A percentile compares a stretch with the other conserved stretches of the same genome.
Evolutionary conservation across 73 alveolate species (phyloP).

Genomic region (Urostyla sp.): DNA sequence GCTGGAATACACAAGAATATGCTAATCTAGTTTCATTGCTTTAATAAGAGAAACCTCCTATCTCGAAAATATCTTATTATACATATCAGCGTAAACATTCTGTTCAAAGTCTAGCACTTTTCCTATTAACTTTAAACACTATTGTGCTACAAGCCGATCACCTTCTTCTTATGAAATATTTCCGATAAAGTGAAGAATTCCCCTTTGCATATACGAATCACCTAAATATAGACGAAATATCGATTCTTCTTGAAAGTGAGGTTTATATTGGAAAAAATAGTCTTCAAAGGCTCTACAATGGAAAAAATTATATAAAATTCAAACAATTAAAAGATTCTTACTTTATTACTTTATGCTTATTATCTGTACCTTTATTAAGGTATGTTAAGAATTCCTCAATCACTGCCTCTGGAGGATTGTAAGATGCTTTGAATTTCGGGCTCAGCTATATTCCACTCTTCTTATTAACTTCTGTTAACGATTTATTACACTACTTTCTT

Average conservation of each 20-base stretch:
- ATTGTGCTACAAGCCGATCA: neutral
- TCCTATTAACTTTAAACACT: neutral
- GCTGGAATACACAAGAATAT: neutral
- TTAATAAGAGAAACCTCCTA: neutral
- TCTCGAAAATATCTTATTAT: conserved; percentile 30
- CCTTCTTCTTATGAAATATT: conserved; percentile 35
- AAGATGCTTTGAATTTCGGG: neutral
- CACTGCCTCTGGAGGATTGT: neutral
- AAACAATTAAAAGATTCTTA: neutral
- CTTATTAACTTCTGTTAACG: too few relatives aligned
- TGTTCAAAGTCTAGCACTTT: conserved; percentile 2
- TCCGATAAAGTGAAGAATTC: conserved; percentile 37
- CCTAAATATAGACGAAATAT: conserved; percentile 22
- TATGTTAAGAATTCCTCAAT: conserved; percentile 3
- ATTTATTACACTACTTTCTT: neutral
- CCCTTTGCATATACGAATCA: conserved; percentile 21
- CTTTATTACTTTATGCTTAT: conserved; percentile 14
- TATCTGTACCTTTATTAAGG: conserved; percentile 20
- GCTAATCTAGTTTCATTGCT: conserved; percentile 26
- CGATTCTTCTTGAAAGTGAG: conserved; percentile 8
- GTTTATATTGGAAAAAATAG: conserved; percentile 7
- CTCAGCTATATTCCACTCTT: too few relatives aligned
- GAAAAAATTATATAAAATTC: neutral
- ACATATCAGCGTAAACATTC: conserved; percentile 16
- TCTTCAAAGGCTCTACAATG: conserved; percentile 18